Evolutionary conservation across 2,329 filamentous ascomycete genomes (phyloP), one percentile per base, ranked within the genome.

Genomic region (Cercospora berteroae): DNA sequence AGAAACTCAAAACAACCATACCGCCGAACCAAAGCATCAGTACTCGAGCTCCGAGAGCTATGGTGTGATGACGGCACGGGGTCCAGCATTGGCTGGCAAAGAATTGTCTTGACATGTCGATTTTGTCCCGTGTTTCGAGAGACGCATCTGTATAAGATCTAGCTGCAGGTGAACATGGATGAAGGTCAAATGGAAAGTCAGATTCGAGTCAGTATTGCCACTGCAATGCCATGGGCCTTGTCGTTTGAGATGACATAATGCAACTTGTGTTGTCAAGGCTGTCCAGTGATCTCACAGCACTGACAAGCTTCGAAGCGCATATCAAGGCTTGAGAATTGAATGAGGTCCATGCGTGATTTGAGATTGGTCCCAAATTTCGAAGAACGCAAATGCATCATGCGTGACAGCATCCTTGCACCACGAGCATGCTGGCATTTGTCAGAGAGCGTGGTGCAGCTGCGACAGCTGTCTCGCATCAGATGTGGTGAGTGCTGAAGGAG

Each of bases 401-500:
- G 44, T 48, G 44, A 48, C 44, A 48, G 44, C 29, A 36, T 58
- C n/a, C 56, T 58, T 58, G 27, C 56, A 27, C 33, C 56, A 20
- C 33, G 29, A 16, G 16, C n/a, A 16, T 36, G 29, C 36, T 44
- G 25, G 59, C 25, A 18, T 42, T 48, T 27, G 33, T 48, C 33
- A 44, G 33, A 25, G 10, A 48, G 59, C 8, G 42, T 61, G 39
- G 39, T 48, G 23, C 42, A 31, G 36, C 13, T 27, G 50, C 44
- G 50, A 36, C n/a, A 56, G 25, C 33, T 57, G 50, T 44, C 63
- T 48, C 55, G 52, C 20, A 50, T 29, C 56, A 33, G 63, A 59
- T 48, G 52, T 59, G 50, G 48, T 48, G 18, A 29, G 23, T 44
- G 23, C 20, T 57, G 55, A 20, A 36, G 18, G 27, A 23, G 23